Percentiles rank a stretch among this genome's conserved stretches.
Evolutionary conservation across 331 rosid species (phyloP).

Genomic region (Acacia pycnantha): DNA sequence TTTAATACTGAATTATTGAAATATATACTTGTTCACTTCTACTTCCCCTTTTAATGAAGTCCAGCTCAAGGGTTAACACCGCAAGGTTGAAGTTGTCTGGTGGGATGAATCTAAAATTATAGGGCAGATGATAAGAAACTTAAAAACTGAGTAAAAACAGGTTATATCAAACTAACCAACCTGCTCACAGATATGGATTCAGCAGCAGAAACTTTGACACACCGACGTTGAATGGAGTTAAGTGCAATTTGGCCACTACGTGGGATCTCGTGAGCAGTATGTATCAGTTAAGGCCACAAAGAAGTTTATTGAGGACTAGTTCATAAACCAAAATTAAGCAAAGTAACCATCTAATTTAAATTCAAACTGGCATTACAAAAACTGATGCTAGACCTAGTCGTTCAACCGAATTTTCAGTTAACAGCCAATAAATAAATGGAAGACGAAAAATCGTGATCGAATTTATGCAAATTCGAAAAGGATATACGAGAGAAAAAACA

Average conservation of each 20-base stretch:
- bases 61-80: slow-evolving; percentile 69
- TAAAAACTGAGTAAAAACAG: background rate
- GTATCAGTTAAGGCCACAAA: slow-evolving; percentile 63
- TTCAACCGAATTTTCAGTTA: background rate
- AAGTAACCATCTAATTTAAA: background rate
- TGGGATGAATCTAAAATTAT: slow-evolving; percentile 58
- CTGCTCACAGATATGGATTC: slow-evolving; percentile 55
- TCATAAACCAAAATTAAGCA: background rate
- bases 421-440: background rate
- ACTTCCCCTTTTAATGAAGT: slow-evolving; percentile 67
- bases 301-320: background rate
- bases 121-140: slow-evolving; percentile 20
- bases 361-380: slow-evolving; percentile 1
- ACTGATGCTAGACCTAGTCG: background rate
- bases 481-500: slow-evolving; percentile 79
- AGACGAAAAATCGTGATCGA: background rate
- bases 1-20: background rate
- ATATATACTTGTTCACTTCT: slow-evolving; percentile 73
- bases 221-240: slow-evolving; percentile 71
- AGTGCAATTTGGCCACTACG: slow-evolving; percentile 64
- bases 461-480: slow-evolving; percentile 22
- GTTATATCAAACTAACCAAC: slow-evolving; percentile 30
- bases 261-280: slow-evolving; percentile 67
- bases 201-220: slow-evolving; percentile 74
- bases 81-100: slow-evolving; percentile 76